Evolutionary conservation across 495 filamentous ascomycete genomes (phyloP), one percentile per base, ranked within the genome.

Genomic region (Sabuloglossum arenarium): DNA sequence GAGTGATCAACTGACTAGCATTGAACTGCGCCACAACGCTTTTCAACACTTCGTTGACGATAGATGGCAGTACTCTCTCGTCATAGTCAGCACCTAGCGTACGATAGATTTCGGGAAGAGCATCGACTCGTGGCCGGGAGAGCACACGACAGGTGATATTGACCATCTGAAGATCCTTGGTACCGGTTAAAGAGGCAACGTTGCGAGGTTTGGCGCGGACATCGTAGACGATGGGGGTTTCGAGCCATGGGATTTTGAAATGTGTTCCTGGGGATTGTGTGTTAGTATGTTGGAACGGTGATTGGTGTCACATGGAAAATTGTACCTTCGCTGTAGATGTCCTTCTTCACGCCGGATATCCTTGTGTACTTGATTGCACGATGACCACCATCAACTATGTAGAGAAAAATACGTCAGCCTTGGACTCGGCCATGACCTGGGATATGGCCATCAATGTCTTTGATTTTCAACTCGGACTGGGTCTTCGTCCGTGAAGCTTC

Each of bases 101-200:
- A 49, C 91, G 80, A 74, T 96, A 98, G 61, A 98, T 97, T 68
- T 90, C 85, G 5, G 91, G 91, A 29, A 98, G 80, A 30, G 89
- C 85, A 56, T 86, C 79, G 62, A 97, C 73, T 37, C 84, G 80
- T 58, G 91, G 91, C 65, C 86, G 77, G 46, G 88, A 95, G 55
- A 98, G 86, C 52, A 98, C 91, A 88, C 91, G 93, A 73, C 91
- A 98, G 65, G 93, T 98, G 69, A 98, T 98, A 77, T 98, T 98
- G 67, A 98, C 91, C 91, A 98, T 98, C 76, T 98, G 91, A 67
- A 98, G 72, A 70, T 98, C 91, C 71, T 98, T 98, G 65, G 91
- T 98, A 61, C 93, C 91, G 55, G 91, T 97, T 56, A 98, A 82
- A 64, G 91, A 98, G 59, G 91, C 83, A 58, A 98, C 91, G 66